These are phyloP conservation scores for Thermochaetoides thermophila DNA, from an alignment of 495 filamentous ascomycete species.

Conservation along the genomic window DNA sequence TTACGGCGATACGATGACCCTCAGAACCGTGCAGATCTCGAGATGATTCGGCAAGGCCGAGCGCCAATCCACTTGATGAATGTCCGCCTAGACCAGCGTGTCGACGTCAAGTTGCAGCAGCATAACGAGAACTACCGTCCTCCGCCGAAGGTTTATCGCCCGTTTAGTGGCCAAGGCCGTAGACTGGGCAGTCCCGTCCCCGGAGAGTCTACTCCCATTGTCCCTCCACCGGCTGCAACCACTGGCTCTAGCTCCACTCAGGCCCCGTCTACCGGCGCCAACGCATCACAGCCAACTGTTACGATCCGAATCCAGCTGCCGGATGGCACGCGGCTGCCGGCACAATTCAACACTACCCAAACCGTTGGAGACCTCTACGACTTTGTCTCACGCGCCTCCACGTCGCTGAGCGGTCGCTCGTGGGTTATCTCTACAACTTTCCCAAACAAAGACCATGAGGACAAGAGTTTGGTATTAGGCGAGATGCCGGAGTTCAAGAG, in stretches of 20 bases:
- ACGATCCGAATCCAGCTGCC: conserved; percentile 79
- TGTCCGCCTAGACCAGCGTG: conserved; percentile 66
- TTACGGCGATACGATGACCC: conserved; percentile 83
- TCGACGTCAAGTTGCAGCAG: conserved; percentile 79
- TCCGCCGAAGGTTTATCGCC: conserved; percentile 75
- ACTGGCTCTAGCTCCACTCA: conserved; percentile 27
- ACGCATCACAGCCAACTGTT: conserved; percentile 63
- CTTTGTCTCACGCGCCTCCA: conserved; percentile 59
- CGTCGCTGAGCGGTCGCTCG: conserved; percentile 38
- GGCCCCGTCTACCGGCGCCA: conserved; percentile 36
- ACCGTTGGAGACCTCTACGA: conserved; percentile 83
- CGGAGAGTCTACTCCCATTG: conserved; percentile 29
- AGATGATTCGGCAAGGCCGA: conserved; percentile 72
- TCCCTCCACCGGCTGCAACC: conserved; percentile 19
- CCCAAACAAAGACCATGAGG: conserved; percentile 80
- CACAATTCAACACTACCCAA: conserved; percentile 82
- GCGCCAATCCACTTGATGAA: conserved; percentile 84
- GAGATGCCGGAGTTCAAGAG: conserved; percentile 72
- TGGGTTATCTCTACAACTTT: conserved; percentile 93
- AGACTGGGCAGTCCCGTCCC: conserved; percentile 88
- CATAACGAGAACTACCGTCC: conserved; percentile 70
- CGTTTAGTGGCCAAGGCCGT: conserved; percentile 70
- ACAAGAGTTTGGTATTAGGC: conserved; percentile 51
- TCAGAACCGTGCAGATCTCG: conserved; percentile 61
- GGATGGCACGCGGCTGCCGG: conserved; percentile 72